Conservation (phyloP, 169 alveolate genomes). For the Eimeria maxima region DNA sequence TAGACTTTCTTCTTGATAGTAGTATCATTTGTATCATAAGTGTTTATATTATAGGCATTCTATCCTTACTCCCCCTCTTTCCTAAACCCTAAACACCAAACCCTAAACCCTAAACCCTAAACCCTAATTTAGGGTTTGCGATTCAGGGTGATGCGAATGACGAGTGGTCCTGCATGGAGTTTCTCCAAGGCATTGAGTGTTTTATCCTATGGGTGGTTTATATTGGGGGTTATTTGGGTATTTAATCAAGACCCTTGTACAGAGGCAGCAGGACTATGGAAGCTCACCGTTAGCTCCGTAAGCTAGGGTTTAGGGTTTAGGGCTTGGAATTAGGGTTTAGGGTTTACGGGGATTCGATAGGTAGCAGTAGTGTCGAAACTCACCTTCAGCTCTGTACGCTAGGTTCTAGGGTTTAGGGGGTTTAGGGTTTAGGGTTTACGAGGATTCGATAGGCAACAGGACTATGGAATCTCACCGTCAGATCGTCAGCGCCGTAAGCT, state of each 20-base stretch:
- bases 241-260: slow-evolving; percentile 59
- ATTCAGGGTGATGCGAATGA: slow-evolving; percentile 39
- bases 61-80: not conserved
- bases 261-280: slow-evolving; percentile 76
- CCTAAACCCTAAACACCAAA: not conserved
- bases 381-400: too few species aligned
- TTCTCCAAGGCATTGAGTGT: slow-evolving; percentile 46
- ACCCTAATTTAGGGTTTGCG: not conserved
- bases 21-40: too few species aligned
- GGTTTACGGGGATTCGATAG: not conserved
- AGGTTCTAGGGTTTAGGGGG: not conserved
- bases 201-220: slow-evolving; percentile 79
- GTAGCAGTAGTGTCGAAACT: too few species aligned
- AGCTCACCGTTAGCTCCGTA: slow-evolving; percentile 67
- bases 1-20: too few species aligned
- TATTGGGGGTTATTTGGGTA: slow-evolving; percentile 79
- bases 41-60: too few species aligned
- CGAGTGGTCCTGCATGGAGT: slow-evolving; percentile 70
- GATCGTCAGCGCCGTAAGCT: not conserved
- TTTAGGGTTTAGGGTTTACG: not conserved
- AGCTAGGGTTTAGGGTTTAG: slow-evolving; percentile 33
- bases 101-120: slow-evolving; percentile 3
- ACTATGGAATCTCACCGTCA: slow-evolving; percentile 60
- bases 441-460: slow-evolving; percentile 51
- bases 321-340: not conserved